Evolutionary conservation across 2,329 filamentous ascomycete species (phyloP), one percentile per base, ranked within the genome.

Genomic region (Calonectria fujianensis): DNA sequence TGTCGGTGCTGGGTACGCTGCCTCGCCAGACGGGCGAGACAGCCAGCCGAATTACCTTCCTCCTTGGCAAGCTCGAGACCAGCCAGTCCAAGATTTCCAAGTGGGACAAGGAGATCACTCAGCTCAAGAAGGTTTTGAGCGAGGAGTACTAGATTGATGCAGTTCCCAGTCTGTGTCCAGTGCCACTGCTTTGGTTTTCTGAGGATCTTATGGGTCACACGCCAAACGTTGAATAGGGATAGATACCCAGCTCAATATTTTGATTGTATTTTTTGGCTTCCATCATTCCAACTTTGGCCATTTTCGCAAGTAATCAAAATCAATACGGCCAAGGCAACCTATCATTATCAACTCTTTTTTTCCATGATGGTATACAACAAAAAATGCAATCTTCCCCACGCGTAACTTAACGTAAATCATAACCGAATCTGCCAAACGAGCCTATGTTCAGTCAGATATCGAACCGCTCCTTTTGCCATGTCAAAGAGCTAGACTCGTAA

Each of bases 61-160:
- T 98, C 77, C 84, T 98, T 61, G 84, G 83, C 0, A 98, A 98
- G 87, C 85, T 98, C 74, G 89, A 92, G 78, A 87, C 83, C n/a
- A 93, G 94, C 75, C 96, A 98, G 87, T 84, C 83, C 68, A 96
- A 94, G 87, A 92, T 98, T 74, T 89, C 92, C 79, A 88, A 86
- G 69, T 94, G 93, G 83, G 96, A 98, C 85, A 88, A 84, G 79
- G 93, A 98, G 82, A 95, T 94, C 84, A 91, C 85, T 2, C 86
- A 76, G 51, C 85, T 97, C 86, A 96, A 96, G 88, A 94, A 93
- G 88, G 86, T 95, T 72, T 66, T 86, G 65, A 82, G 78, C 37
- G 81, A 85, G 71, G 84, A 86, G 71, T 82, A 57, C 84, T 97
- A 77, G 80, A 59, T 31, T 80, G 50, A 7, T 57, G 32, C n/a